A percentile compares a stretch with the other conserved stretches of the same genome.
Evolutionary conservation across 805 yeast genomes (phyloP).

Genomic region (Helenozyma rhizophorensis): DNA sequence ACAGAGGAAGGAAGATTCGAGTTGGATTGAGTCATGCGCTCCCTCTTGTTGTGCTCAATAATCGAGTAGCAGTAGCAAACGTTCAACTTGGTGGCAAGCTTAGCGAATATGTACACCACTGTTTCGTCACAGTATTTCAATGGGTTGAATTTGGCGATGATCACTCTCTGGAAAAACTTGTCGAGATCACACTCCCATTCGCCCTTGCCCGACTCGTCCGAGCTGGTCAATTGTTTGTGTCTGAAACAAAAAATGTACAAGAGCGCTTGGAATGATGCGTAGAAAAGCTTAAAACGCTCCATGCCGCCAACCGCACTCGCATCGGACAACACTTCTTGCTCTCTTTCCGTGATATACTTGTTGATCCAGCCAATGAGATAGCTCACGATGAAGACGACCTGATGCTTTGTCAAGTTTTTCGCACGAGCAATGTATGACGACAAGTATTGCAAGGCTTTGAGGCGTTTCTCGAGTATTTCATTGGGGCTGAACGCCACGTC

Average conservation of each 20-base stretch:
- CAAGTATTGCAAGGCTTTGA: slow-evolving; percentile 88
- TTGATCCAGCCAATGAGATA: slow-evolving; percentile 81
- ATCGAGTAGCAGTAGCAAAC: slow-evolving; percentile 91
- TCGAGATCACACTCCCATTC: slow-evolving; percentile 80
- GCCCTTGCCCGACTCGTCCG: slow-evolving; percentile 20
- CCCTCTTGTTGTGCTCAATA: slow-evolving; percentile 83
- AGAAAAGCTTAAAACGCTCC: slow-evolving; percentile 86
- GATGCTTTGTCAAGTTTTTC: slow-evolving; percentile 61
- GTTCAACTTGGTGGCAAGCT: slow-evolving; percentile 82
- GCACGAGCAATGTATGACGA: slow-evolving; percentile 91
- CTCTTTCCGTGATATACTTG: slow-evolving; percentile 78
- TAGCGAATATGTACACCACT: slow-evolving; percentile 90
- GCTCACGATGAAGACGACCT: slow-evolving; percentile 76
- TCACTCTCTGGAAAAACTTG: slow-evolving; percentile 79
- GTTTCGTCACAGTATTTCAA: slow-evolving; percentile 90
- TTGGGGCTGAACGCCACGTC: slow-evolving; percentile 74
- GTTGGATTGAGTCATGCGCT: slow-evolving; percentile 47
- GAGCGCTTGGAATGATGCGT: slow-evolving; percentile 86
- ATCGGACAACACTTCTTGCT: slow-evolving; percentile 57
- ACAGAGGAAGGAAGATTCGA: slow-evolving; percentile 28
- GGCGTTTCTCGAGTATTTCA: slow-evolving; percentile 68
- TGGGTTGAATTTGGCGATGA: slow-evolving; percentile 88
- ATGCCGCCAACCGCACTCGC: slow-evolving; percentile 52
- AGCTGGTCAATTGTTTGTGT: slow-evolving; percentile 52
- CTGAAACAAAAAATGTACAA: slow-evolving; percentile 91